A percentile compares a stretch with the other conserved stretches of the same genome.
Evolutionary conservation across 2,329 filamentous ascomycete genomes (phyloP).

Genomic region (Hypoxylon sp.): DNA sequence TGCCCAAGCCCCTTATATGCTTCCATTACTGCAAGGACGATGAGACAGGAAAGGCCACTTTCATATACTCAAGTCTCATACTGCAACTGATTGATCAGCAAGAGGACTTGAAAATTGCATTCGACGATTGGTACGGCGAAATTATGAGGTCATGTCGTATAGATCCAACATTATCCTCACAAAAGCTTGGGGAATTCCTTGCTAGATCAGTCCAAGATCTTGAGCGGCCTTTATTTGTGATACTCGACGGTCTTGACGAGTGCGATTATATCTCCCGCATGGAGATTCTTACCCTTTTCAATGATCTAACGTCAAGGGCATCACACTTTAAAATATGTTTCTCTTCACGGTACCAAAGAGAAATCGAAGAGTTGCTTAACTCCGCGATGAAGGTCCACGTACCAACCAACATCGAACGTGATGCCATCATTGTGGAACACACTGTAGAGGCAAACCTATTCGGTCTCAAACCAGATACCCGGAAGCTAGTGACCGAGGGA

Average conservation of each 20-base stretch:
- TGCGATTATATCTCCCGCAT: background rate
- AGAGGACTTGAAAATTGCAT: background rate
- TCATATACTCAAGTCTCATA: background rate
- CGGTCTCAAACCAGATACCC: background rate
- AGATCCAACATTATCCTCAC: background rate
- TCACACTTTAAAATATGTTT: background rate
- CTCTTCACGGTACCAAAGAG: background rate
- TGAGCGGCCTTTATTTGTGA: background rate
- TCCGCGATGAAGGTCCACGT: background rate
- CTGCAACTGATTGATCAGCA: background rate
- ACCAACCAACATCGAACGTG: background rate
- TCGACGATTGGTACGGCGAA: background rate
- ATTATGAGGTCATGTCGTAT: background rate
- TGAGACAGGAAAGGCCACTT: background rate
- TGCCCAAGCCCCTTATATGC: background rate
- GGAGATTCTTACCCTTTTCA: background rate
- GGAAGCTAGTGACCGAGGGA: background rate
- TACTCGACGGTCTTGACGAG: background rate
- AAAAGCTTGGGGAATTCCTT: background rate
- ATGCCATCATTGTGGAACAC: background rate
- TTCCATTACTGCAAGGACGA: background rate
- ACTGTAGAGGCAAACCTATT: background rate
- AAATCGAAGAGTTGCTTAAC: background rate
- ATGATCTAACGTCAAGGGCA: background rate
- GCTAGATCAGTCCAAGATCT: background rate